Base-by-base conservation (phyloP, 495 filamentous ascomycete species). In the Xylaria palmicola region DNA sequence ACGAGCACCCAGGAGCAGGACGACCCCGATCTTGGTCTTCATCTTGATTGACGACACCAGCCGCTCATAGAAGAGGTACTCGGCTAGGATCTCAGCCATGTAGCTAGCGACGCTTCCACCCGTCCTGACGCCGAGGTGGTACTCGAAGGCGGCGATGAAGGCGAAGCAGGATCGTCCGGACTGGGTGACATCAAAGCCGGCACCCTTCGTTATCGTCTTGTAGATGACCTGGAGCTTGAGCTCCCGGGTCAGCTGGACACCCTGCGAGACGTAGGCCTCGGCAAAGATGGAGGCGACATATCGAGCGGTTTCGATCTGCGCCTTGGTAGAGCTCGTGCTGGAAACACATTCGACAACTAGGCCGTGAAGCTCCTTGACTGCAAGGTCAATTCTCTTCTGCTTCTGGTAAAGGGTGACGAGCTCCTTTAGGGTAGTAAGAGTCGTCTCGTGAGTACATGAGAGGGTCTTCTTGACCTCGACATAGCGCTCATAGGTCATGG, bases 91-190 rank as follows among this genome's bases (percentile, higher is more conserved):
- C 17, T 56, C 53, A 0, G 53, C 53, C 24, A 56, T 56, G 26
- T 44, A 56, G 4, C 26, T 44, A 5, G 53, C 53, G n/a, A 56
- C 5, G 9, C 53, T 56, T 30, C 53, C 53, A n/a, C 39, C 17
- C 15, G n/a, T 29, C 8, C 53, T 56, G 10, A 9, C 53, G n/a
- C 6, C 24, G 24, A 56, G 53, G 27, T 56, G 53, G 39, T 43
- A 56, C 39, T 56, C 53, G 17, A 56, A 56, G 12, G 53, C 29
- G 7, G 53, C 39, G 39, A 56, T 56, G 53, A 56, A 56, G 10
- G 53, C 53, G 39, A 56, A 56, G 39, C 37, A 43, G 8, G 53
- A 56, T 17, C 53, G 39, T 10, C 53, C 53, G 5, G 17, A 29
- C 27, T 56, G 43, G 53, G 53, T 56, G 53, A 56, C 53, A 12